Evolutionary conservation across 176 grass and related monocot genomes (phyloP).

Genomic region (Zea luxurians): DNA sequence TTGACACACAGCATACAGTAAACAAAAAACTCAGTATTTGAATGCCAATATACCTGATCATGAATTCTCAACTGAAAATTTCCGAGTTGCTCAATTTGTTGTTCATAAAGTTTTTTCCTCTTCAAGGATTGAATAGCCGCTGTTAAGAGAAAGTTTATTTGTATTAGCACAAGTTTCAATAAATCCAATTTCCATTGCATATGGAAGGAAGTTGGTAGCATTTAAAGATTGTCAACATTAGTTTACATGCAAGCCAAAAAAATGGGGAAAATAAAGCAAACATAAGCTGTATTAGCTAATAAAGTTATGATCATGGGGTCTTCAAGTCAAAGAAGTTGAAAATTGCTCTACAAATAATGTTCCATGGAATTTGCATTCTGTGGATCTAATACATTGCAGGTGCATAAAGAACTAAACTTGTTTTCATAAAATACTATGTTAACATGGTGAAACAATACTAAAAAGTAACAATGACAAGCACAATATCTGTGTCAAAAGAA

Average conservation of each 20-base stretch:
- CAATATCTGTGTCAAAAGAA: neutral
- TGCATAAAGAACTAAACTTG: neutral
- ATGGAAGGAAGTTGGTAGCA: neutral
- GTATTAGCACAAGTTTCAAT: neutral
- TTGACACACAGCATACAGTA: neutral
- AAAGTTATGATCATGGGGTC: neutral
- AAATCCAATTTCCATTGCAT: neutral
- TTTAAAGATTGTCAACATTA: neutral
- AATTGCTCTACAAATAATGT: neutral
- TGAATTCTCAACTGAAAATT: constrained; percentile 86
- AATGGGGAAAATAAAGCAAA: too few species aligned
- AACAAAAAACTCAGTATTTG: neutral
- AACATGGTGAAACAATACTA: neutral
- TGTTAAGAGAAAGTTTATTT: constrained; percentile 30
- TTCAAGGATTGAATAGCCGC: constrained; percentile 78
- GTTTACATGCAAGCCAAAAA: neutral
- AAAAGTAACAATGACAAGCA: neutral
- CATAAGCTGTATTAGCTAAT: neutral
- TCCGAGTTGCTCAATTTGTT: constrained; percentile 77
- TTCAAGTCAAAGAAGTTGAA: neutral
- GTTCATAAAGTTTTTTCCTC: constrained; percentile 77
- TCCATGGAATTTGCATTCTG: neutral
- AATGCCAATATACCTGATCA: constrained; percentile 59
- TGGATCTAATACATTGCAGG: neutral
- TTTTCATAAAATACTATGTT: neutral